Conservation (phyloP, 2,329 filamentous ascomycete genomes). For the Fusarium sp. region DNA sequence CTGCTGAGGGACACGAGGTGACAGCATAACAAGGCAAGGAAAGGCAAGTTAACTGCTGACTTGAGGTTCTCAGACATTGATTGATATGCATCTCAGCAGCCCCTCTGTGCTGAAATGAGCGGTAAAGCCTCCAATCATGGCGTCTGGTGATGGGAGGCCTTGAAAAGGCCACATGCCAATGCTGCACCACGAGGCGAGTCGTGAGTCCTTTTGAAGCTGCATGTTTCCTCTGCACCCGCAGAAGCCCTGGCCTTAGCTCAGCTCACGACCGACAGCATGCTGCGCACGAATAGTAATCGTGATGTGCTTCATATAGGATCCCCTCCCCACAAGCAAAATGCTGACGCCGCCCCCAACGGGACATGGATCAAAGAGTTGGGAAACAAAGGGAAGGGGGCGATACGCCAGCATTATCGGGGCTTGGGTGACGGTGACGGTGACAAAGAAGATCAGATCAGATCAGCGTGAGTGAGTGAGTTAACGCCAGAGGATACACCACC, state of each 20-base stretch:
- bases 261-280: neutral
- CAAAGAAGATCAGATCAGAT: constrained; percentile 7
- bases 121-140: constrained; percentile 28
- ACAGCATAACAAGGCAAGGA: neutral
- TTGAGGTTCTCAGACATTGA: constrained; percentile 23
- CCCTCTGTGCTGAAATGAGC: constrained; percentile 1
- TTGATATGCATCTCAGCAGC: constrained; percentile 16
- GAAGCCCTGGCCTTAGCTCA: constrained; percentile 11
- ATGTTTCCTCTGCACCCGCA: neutral
- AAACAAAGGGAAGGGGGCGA: neutral
- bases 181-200: constrained; percentile 13
- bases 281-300: constrained; percentile 4
- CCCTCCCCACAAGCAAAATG: constrained; percentile 29
- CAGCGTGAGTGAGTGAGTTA: neutral
- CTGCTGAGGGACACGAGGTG: constrained; percentile 1
- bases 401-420: neutral
- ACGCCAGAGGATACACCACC: neutral
- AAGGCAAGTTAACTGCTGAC: neutral
- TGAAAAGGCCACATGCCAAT: constrained; percentile 21
- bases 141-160: constrained; percentile 3
- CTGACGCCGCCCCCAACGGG: constrained; percentile 23
- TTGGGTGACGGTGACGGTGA: too few relatives aligned
- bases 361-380: constrained; percentile 8
- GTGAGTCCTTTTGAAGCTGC: constrained; percentile 12
- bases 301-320: constrained; percentile 2